A percentile compares a stretch with the other conserved stretches of the same genome.
Evolutionary conservation across 2,329 filamentous ascomycete genomes (phyloP).

Genomic region (Sporothrix euskadiensis): DNA sequence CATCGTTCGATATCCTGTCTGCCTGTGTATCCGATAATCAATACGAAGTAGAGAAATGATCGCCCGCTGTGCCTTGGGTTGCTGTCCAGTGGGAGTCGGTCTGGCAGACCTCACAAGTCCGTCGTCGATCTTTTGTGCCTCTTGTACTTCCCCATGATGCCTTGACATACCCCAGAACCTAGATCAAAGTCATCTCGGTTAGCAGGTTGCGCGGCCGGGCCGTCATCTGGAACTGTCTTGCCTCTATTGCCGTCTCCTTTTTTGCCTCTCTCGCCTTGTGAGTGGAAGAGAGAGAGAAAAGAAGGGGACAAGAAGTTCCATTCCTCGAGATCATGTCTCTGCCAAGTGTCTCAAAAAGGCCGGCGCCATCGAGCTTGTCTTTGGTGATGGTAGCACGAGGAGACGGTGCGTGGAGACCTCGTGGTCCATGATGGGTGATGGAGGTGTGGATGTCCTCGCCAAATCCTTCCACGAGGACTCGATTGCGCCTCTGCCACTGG

Average conservation of each 20-base stretch:
- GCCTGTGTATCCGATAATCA: neutral
- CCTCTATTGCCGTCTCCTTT: neutral
- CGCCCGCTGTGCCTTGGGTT: neutral
- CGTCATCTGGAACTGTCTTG: neutral
- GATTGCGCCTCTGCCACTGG: neutral
- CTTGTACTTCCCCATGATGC: conserved; percentile 6
- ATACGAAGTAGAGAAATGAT: neutral
- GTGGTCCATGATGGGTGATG: neutral
- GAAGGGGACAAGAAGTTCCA: neutral
- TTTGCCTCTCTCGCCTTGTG: neutral
- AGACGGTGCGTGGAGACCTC: neutral
- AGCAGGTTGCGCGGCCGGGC: conserved; percentile 3
- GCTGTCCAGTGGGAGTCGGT: neutral
- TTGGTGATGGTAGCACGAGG: neutral
- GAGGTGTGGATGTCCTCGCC: neutral
- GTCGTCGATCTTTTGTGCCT: neutral
- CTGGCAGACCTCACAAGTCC: neutral
- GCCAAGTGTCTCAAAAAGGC: conserved; percentile 6
- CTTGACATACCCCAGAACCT: conserved; percentile 1
- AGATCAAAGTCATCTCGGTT: conserved; percentile 8
- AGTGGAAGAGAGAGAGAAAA: neutral
- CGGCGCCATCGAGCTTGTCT: neutral
- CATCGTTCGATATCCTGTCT: neutral
- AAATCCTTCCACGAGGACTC: neutral
- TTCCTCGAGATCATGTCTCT: conserved; percentile 7